Conservation (phyloP, 768 basidiomycete genomes). For the Rhizopogon vinicolor region DNA sequence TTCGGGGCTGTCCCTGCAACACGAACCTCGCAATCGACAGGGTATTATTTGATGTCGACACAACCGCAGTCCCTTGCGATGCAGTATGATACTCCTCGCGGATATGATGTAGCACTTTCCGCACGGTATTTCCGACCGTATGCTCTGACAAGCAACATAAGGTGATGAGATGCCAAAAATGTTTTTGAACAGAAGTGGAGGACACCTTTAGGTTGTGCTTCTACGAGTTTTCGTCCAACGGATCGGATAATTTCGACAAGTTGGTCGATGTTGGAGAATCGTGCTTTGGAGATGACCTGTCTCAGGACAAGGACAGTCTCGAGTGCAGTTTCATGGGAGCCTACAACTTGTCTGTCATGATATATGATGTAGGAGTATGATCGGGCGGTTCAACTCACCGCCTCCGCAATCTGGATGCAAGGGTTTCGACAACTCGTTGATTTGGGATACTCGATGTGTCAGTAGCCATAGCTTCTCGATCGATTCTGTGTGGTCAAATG, state of each 20-base stretch:
- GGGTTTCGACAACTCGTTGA: conserved; percentile 59
- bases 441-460: conserved; percentile 33
- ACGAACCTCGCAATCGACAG: conserved; percentile 84
- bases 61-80: conserved; percentile 37
- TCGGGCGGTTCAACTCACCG: conserved; percentile 43
- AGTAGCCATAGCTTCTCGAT: conserved; percentile 34
- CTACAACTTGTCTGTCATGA: conserved; percentile 75
- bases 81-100: conserved; percentile 93
- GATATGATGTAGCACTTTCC: conserved; percentile 89
- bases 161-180: conserved; percentile 3
- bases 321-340: conserved; percentile 83
- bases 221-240: conserved; percentile 77
- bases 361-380: conserved; percentile 8
- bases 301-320: conserved; percentile 87
- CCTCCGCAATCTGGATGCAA: conserved; percentile 66
- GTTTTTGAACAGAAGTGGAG: conserved; percentile 7
- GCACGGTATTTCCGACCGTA: conserved; percentile 91
- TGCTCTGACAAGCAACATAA: conserved; percentile 55
- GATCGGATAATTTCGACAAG: conserved; percentile 73
- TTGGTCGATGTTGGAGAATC: conserved; percentile 84
- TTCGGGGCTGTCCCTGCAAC: conserved; percentile 66
- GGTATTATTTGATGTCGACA: conserved; percentile 32
- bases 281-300: conserved; percentile 83
- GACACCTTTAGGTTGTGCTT: conserved; percentile 93
- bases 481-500: not conserved